Conservation (phyloP, 495 filamentous ascomycete species). For the Hyaloscypha bicolor region DNA sequence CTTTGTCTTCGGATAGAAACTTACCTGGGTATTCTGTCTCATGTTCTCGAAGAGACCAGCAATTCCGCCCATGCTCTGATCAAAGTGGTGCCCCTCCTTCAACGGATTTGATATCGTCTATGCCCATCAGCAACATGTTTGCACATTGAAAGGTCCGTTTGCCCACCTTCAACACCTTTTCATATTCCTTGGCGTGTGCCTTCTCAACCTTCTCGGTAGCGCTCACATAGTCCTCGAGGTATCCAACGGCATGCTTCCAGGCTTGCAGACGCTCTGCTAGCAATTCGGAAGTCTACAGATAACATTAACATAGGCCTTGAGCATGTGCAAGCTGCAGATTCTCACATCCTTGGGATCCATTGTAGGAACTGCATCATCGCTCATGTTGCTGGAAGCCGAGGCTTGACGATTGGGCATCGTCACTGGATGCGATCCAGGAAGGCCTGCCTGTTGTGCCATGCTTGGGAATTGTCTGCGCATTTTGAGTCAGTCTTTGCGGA, state of each 20-base stretch:
- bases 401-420: slow-evolving; percentile 58
- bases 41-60: slow-evolving; percentile 91
- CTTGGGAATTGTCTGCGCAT: slow-evolving; percentile 23
- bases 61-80: slow-evolving; percentile 80
- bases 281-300: slow-evolving; percentile 67
- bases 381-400: slow-evolving; percentile 52
- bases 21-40: slow-evolving; percentile 83
- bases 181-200: slow-evolving; percentile 88
- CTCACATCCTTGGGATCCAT: slow-evolving; percentile 77
- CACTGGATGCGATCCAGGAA: slow-evolving; percentile 27
- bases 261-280: slow-evolving; percentile 85
- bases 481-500: slow-evolving; percentile 9
- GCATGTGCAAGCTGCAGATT: slow-evolving; percentile 14
- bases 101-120: slow-evolving; percentile 85
- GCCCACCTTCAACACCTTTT: slow-evolving; percentile 85
- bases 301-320: slow-evolving; percentile 10
- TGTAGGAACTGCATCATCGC: slow-evolving; percentile 68
- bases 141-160: not conserved
- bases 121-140: not conserved
- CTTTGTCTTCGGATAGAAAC: slow-evolving; percentile 3
- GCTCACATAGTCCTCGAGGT: slow-evolving; percentile 86
- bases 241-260: slow-evolving; percentile 92
- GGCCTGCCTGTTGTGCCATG: slow-evolving; percentile 26
- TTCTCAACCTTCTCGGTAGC: slow-evolving; percentile 83
- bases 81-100: slow-evolving; percentile 87